Evolutionary conservation across 78 protist genomes (phyloP), one percentile per base, ranked within the genome.

Genomic region (Cavenderia fasciculata): DNA sequence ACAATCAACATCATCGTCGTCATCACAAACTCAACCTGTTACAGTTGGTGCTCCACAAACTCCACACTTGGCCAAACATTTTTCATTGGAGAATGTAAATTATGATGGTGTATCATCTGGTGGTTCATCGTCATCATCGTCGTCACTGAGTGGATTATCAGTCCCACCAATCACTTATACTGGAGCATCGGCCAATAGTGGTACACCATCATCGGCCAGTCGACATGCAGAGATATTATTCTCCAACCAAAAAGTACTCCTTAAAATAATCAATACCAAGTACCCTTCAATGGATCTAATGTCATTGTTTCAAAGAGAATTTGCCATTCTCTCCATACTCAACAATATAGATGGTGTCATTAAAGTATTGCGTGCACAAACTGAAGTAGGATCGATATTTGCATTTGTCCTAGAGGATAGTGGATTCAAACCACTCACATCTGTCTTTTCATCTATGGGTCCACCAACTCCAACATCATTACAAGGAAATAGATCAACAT

Each of bases 341-440:
- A 62, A 43, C 18, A 54, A 59, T 12, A 29, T 77, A 0, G 87
- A 77, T 46, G 87, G 87, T n/a, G 69, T 65, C 1, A n/a, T 62
- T 7, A 41, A 62, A 38, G 54, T 77, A 23, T 62, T 77, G 12
- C 33, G 70, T n/a, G 68, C 87, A 25, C 87, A 77, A 31, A 62
- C 40, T 8, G 87, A 77, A 21, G 34, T 41, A 12, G 87, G 87
- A 1, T 62, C 59, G n/a, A 77, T 77, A 21, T 66, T 77, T 10
- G 87, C 87, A 21, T 49, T 77, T 19, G 36, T 77, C 5, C 44
- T 77, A 12, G 87, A 77, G 49, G 87, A 77, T 34, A 19, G 19
- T 12, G 87, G 87, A 6, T 77, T n/a, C 25, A 59, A 77, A 63
- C 69, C 87, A n/a, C 57, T 77, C 14, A 47, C 85, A 3, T 46